These are phyloP conservation scores for Elymus sibiricus DNA, from an alignment of 176 grass and related monocot genomes.

Conservation along the genomic window DNA sequence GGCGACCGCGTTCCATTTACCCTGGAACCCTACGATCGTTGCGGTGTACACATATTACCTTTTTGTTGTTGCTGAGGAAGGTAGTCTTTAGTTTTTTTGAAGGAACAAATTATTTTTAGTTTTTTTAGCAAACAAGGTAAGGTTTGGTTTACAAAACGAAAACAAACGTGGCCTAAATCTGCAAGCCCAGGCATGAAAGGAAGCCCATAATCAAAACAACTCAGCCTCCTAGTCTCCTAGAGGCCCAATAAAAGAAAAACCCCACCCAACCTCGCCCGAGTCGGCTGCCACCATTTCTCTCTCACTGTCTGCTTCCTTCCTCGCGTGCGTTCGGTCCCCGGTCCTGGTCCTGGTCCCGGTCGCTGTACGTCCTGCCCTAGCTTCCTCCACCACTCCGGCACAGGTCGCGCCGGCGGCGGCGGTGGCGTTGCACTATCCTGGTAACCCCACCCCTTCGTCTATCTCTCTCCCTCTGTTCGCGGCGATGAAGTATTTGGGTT, in stretches of 20 bases:
- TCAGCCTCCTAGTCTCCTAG: no score
- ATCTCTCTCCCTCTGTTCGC: neutral
- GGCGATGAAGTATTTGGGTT: neutral
- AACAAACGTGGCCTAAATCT: neutral
- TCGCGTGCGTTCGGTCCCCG: conserved; percentile 3
- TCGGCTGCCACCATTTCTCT: neutral
- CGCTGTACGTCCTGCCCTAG: neutral
- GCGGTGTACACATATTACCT: no score
- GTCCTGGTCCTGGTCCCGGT: neutral
- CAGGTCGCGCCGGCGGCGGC: neutral
- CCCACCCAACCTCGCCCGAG: neutral
- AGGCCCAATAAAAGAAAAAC: neutral
- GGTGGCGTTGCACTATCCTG: neutral
- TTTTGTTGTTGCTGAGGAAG: no score
- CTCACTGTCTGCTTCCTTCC: neutral
- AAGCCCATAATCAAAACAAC: neutral
- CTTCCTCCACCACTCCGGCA: neutral
- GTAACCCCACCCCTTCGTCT: neutral
- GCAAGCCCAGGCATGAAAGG: neutral
- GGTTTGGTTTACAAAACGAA: no score
- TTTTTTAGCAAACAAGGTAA: no score
- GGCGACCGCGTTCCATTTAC: no score
- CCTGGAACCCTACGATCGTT: no score
- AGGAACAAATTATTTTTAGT: no score
- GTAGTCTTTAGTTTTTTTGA: no score